Percentiles rank a stretch among this genome's conserved stretches.
Conservation (phyloP, 768 basidiomycete species). For the Tylopilus rubrobrunneus region DNA sequence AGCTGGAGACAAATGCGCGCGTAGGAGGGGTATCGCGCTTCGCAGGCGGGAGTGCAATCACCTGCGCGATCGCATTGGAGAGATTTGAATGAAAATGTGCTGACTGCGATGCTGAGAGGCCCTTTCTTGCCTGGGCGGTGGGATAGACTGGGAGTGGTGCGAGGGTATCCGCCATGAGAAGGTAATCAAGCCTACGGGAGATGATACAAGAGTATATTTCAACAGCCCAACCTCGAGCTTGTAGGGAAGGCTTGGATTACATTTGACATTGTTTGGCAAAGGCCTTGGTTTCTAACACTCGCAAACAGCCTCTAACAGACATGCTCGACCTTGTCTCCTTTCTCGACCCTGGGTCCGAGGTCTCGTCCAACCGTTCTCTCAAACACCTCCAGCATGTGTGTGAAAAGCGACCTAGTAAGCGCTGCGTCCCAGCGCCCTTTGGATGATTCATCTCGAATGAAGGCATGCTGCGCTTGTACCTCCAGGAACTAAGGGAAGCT, state of each 20-base stretch:
- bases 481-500: constrained; percentile 68
- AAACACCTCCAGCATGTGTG: constrained; percentile 91
- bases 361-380: constrained; percentile 84
- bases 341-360: constrained; percentile 61
- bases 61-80: constrained; percentile 42
- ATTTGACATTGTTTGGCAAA: constrained; percentile 3
- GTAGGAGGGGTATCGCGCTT: constrained; percentile 46
- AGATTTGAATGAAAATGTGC: constrained; percentile 46
- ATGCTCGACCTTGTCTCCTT: constrained; percentile 59
- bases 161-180: constrained; percentile 24
- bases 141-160: constrained; percentile 53
- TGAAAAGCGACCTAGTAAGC: constrained; percentile 72
- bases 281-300: constrained; percentile 1
- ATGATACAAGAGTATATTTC: neutral
- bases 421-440: constrained; percentile 98
- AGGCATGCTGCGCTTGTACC: constrained; percentile 96
- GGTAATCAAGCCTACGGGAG: neutral
- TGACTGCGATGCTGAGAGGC: constrained; percentile 50
- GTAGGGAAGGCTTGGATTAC: no score
- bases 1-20: constrained; percentile 51
- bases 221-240: neutral
- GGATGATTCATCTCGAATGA: constrained; percentile 86
- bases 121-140: constrained; percentile 43
- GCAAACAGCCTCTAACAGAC: constrained; percentile 48
- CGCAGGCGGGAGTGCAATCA: constrained; percentile 44